These are phyloP conservation scores for Bathelium albidoporum DNA, from an alignment of 495 filamentous ascomycete species.

Conservation along the genomic window DNA sequence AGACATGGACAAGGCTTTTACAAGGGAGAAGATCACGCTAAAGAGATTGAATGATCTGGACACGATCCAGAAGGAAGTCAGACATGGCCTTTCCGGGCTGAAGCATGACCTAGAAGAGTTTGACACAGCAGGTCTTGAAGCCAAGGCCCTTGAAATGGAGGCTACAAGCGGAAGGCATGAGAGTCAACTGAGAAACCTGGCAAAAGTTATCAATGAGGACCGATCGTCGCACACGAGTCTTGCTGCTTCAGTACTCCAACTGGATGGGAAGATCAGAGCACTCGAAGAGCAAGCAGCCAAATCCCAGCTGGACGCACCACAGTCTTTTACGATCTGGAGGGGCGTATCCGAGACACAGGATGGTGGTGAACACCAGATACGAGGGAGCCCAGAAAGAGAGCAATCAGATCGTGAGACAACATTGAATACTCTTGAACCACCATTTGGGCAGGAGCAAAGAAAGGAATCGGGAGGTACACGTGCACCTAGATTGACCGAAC, in stretches of 20 bases:
- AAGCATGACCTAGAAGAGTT: not conserved
- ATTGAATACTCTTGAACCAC: not conserved
- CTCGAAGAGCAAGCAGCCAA: not conserved
- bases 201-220: not conserved
- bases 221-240: not conserved
- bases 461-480: not conserved
- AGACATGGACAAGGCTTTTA: conserved; percentile 12
- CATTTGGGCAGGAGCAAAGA: not conserved
- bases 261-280: not conserved
- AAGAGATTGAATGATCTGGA: conserved; percentile 15
- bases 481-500: not conserved
- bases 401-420: not conserved
- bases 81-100: not conserved
- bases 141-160: not conserved
- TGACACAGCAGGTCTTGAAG: not conserved
- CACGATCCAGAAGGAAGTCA: conserved; percentile 6
- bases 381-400: not conserved
- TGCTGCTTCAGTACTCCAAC: not conserved
- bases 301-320: not conserved
- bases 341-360: not conserved
- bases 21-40: conserved; percentile 13
- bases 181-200: not conserved
- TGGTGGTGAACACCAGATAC: not conserved
- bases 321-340: not conserved
- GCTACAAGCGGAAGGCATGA: not conserved